These are phyloP conservation scores for Botrytis aclada DNA, from an alignment of 2,329 filamentous ascomycete genomes.

Conservation along the genomic window DNA sequence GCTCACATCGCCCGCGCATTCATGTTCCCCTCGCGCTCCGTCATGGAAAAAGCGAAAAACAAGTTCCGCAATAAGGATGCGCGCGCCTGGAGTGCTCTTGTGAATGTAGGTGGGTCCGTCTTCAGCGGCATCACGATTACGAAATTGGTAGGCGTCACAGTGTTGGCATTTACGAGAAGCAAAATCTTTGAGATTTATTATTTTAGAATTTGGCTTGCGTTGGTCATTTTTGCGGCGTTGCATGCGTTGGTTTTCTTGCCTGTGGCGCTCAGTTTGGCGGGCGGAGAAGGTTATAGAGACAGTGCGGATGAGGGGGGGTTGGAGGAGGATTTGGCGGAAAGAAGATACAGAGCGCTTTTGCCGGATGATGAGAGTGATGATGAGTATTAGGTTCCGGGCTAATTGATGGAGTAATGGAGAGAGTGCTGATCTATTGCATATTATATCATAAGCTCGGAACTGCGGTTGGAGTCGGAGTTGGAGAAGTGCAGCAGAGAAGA, in stretches of 20 bases:
- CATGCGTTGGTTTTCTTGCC: constrained; percentile 92
- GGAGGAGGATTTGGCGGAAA: constrained; percentile 80
- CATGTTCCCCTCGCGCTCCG: constrained; percentile 80
- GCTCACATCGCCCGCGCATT: constrained; percentile 95
- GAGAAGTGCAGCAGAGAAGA: neutral
- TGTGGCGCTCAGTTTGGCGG: constrained; percentile 79
- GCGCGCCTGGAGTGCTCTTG: constrained; percentile 85
- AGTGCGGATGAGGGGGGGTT: constrained; percentile 83
- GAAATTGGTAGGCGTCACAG: constrained; percentile 86
- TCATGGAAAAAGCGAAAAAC: constrained; percentile 77
- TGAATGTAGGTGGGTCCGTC: constrained; percentile 91
- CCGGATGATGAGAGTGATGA: constrained; percentile 70
- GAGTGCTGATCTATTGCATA: no score
- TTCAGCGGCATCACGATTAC: constrained; percentile 96
- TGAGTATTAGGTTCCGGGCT: constrained; percentile 23
- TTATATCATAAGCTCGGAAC: neutral
- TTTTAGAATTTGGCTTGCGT: constrained; percentile 91
- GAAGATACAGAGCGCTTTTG: constrained; percentile 73
- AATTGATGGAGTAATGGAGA: rapidly evolving
- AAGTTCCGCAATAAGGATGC: constrained; percentile 80
- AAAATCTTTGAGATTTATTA: constrained; percentile 99
- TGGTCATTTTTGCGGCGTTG: constrained; percentile 83
- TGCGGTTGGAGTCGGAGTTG: neutral
- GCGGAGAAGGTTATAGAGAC: constrained; percentile 85
- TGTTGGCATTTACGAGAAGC: constrained; percentile 89